Conservation (phyloP, 768 basidiomycete genomes). For the Rhodotorula diobovata region DNA sequence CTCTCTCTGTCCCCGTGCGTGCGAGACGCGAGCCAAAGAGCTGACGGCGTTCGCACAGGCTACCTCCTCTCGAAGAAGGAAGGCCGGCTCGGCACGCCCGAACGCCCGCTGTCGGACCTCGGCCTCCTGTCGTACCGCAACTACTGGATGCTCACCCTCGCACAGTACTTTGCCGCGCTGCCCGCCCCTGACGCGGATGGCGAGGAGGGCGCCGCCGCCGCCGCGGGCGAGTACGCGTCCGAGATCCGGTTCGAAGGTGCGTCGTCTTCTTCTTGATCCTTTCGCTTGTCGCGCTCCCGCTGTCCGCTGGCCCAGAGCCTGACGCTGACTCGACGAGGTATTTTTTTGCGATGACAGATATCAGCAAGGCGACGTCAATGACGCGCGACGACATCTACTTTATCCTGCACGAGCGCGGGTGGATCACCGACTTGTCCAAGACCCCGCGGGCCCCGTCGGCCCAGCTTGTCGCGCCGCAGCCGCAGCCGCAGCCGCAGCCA, state of each 20-base stretch:
- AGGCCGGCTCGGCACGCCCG: slow-evolving; percentile 80
- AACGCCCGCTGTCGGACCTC: slow-evolving; percentile 88
- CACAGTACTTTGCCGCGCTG: slow-evolving; percentile 59
- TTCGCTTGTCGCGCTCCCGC: slow-evolving; percentile 52
- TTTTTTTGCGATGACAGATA: slow-evolving; percentile 52
- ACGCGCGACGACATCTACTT: slow-evolving; percentile 79
- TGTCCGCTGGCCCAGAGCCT: background rate
- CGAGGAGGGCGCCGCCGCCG: slow-evolving; percentile 53
- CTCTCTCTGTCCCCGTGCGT: background rate
- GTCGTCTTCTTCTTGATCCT: slow-evolving; percentile 51
- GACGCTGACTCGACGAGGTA: background rate
- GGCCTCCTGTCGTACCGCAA: slow-evolving; percentile 90
- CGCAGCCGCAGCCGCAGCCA: background rate
- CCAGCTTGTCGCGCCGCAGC: background rate
- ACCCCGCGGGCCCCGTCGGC: slow-evolving; percentile 12
- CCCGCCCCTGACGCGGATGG: slow-evolving; percentile 46
- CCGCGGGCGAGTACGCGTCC: no score
- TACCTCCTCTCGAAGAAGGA: slow-evolving; percentile 96
- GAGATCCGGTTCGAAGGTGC: slow-evolving; percentile 51
- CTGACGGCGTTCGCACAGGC: slow-evolving; percentile 54
- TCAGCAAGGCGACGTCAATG: slow-evolving; percentile 80
- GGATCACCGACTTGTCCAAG: slow-evolving; percentile 55
- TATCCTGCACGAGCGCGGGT: slow-evolving; percentile 65
- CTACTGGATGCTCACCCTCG: slow-evolving; percentile 86
- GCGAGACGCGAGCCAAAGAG: no score